Evolutionary conservation across 169 alveolate genomes (phyloP).

Genomic region (Eimeria necatrix): DNA sequence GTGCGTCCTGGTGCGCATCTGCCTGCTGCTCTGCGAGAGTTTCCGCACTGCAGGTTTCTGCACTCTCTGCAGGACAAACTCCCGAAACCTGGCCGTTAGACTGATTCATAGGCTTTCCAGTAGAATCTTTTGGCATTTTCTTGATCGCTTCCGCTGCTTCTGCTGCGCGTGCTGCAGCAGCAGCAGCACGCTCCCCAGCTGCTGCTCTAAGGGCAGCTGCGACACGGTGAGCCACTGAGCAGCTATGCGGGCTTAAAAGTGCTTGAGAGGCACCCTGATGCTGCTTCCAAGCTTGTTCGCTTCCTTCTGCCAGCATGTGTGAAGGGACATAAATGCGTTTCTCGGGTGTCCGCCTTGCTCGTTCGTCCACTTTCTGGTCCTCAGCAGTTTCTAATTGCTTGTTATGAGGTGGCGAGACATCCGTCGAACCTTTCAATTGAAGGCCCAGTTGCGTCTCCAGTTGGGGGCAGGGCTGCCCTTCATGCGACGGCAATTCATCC

Average conservation of each 20-base stretch:
- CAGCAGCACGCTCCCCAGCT: conserved; percentile 76
- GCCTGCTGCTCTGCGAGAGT: conserved; percentile 31
- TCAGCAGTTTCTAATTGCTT: not conserved
- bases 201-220: conserved; percentile 76
- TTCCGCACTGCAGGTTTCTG: not conserved
- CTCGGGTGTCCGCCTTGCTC: conserved; percentile 25
- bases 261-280: conserved; percentile 55
- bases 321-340: conserved; percentile 70
- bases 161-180: conserved; percentile 77
- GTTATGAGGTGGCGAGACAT: not conserved
- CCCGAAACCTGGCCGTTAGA: not conserved
- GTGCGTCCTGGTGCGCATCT: conserved; percentile 4
- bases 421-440: not conserved
- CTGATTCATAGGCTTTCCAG: not conserved
- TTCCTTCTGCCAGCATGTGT: conserved; percentile 61
- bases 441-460: not conserved
- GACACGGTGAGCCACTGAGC: conserved; percentile 72
- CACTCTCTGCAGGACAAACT: conserved; percentile 8
- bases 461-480: conserved; percentile 23
- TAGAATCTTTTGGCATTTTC: conserved; percentile 8
- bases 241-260: conserved; percentile 72
- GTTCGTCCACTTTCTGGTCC: conserved; percentile 1
- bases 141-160: conserved; percentile 58
- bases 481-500: conserved; percentile 12
- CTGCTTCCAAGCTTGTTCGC: conserved; percentile 27